These are phyloP conservation scores for Paramecium caudatum DNA, from an alignment of 73 alveolate genomes.

Conservation along the genomic window DNA sequence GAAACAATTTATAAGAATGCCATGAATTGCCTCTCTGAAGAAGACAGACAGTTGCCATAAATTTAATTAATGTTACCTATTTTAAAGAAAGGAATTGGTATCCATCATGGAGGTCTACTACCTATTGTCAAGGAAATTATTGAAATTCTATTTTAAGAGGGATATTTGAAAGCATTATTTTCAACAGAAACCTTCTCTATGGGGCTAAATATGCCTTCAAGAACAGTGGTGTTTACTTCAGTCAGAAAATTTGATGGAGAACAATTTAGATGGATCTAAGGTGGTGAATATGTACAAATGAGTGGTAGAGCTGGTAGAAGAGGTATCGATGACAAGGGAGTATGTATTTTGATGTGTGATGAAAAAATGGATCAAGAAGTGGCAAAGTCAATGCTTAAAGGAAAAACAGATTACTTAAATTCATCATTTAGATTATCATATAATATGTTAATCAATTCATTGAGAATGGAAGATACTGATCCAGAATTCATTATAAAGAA, in stretches of 20 bases:
- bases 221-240: conserved; percentile 99
- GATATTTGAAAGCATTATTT: conserved; percentile 96
- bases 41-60: conserved; percentile 96
- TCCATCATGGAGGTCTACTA: conserved; percentile 99
- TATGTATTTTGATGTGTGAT: conserved; percentile 97
- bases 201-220: conserved; percentile 99
- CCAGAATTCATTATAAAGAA: conserved; percentile 97
- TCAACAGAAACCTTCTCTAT: conserved; percentile 99
- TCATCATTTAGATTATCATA: conserved; percentile 96
- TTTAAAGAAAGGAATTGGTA: conserved; percentile 97
- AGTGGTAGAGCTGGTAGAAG: conserved; percentile 99
- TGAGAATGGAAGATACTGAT: conserved; percentile 95
- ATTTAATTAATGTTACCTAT: conserved; percentile 93
- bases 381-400: conserved; percentile 98
- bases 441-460: conserved; percentile 98
- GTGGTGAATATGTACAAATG: conserved; percentile 99
- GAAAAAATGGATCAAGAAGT: conserved; percentile 98
- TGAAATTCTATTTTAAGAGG: conserved; percentile 98
- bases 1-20: conserved; percentile 97
- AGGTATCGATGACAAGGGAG: conserved; percentile 99
- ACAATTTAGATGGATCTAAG: conserved; percentile 96
- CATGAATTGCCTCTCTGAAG: conserved; percentile 97
- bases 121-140: conserved; percentile 98
- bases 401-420: conserved; percentile 97
- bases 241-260: conserved; percentile 99